Evolutionary conservation across 2,329 filamentous ascomycete species (phyloP).

Genomic region (Neurospora sp.): DNA sequence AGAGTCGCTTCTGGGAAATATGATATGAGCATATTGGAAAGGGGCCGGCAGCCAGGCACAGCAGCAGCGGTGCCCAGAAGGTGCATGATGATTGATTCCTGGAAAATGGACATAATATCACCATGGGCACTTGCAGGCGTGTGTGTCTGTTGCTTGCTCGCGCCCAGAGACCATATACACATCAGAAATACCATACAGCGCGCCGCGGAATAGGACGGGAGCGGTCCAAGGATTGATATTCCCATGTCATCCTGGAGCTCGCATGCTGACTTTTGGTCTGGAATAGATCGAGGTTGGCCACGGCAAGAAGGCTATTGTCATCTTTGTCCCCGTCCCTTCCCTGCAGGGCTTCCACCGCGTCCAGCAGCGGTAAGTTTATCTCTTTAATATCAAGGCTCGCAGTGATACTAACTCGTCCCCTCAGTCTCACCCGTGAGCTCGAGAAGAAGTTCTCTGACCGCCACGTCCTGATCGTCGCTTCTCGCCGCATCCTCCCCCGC

Average conservation of each 20-base stretch:
- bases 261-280: slow-evolving; percentile 64
- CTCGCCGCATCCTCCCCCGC: slow-evolving; percentile 95
- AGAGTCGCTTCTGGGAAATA: slow-evolving; percentile 16
- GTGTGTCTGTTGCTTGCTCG: slow-evolving; percentile 9
- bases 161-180: slow-evolving; percentile 15
- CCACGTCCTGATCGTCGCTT: slow-evolving; percentile 97
- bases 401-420: slow-evolving; percentile 16
- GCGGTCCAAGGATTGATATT: slow-evolving; percentile 55
- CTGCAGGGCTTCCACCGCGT: slow-evolving; percentile 98
- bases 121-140: neutral
- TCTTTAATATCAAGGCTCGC: neutral
- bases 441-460: slow-evolving; percentile 99
- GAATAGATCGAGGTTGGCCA: slow-evolving; percentile 98
- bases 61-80: neutral
- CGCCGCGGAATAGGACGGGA: slow-evolving; percentile 59
- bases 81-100: neutral
- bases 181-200: slow-evolving; percentile 16
- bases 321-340: slow-evolving; percentile 99
- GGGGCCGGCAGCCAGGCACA: slow-evolving; percentile 9
- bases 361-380: slow-evolving; percentile 83
- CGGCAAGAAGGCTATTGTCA: slow-evolving; percentile 99
- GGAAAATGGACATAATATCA: neutral
- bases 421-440: slow-evolving; percentile 95
- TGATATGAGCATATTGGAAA: slow-evolving; percentile 17
- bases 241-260: slow-evolving; percentile 53